These are phyloP conservation scores for Ophiostoma quercus DNA, from an alignment of 2,329 filamentous ascomycete species.

Conservation along the genomic window DNA sequence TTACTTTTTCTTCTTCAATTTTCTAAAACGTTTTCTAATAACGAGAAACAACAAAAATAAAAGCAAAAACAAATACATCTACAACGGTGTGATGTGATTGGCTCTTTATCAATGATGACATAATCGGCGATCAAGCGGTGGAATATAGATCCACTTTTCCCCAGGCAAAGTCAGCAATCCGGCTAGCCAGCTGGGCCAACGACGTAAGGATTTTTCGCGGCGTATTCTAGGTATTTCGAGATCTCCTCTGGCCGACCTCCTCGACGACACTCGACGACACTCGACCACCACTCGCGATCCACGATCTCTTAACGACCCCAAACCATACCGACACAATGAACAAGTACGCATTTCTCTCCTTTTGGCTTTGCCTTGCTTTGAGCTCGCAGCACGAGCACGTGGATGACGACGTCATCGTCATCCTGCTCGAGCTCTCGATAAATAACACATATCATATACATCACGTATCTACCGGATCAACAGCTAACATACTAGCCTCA, in stretches of 20 bases:
- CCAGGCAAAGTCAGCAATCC: not conserved
- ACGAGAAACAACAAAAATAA: not conserved
- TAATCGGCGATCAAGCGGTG: not conserved
- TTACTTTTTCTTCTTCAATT: too few relatives aligned
- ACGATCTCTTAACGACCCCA: not conserved
- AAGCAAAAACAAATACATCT: not conserved
- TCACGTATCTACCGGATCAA: not conserved
- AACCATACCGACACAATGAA: not conserved
- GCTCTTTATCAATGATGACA: not conserved
- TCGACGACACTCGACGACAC: not conserved
- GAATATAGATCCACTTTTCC: not conserved
- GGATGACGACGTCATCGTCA: not conserved
- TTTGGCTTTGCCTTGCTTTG: too few relatives aligned
- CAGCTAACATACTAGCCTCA: constrained; percentile 21
- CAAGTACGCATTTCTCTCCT: not conserved
- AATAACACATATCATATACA: not conserved
- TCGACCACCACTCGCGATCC: not conserved
- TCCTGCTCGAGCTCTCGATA: not conserved
- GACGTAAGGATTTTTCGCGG: constrained; percentile 17
- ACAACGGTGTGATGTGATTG: not conserved
- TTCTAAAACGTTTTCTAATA: too few relatives aligned
- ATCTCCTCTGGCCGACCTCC: constrained; percentile 4
- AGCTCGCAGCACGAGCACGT: not conserved
- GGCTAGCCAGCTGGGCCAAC: constrained; percentile 9
- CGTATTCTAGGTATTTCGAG: constrained; percentile 6